These are phyloP conservation scores for Aspergillus costaricaensis DNA, from an alignment of 2,329 filamentous ascomycete species.

Conservation along the genomic window DNA sequence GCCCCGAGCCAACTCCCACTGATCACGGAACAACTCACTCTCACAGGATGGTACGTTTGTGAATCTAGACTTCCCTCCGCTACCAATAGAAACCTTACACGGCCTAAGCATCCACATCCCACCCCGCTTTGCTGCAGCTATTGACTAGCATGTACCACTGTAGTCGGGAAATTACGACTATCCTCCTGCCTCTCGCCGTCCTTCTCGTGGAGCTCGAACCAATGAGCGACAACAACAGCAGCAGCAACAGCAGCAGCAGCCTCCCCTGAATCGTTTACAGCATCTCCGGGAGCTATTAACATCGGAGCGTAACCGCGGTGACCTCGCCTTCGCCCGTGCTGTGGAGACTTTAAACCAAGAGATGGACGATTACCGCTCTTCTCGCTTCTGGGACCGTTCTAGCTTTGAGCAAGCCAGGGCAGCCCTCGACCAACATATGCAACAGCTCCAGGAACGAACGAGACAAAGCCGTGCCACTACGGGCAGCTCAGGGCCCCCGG, in stretches of 20 bases:
- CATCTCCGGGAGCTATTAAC: slow-evolving; percentile 43
- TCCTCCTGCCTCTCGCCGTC: slow-evolving; percentile 41
- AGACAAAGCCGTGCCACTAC: slow-evolving; percentile 19
- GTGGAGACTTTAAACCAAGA: slow-evolving; percentile 45
- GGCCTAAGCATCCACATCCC: background rate
- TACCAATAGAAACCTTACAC: background rate
- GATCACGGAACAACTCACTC: slow-evolving; percentile 1
- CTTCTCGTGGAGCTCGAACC: slow-evolving; percentile 25
- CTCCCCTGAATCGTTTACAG: slow-evolving; percentile 33
- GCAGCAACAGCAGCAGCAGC: slow-evolving; percentile 9
- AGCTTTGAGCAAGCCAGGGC: slow-evolving; percentile 30
- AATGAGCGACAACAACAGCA: slow-evolving; percentile 25
- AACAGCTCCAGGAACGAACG: slow-evolving; percentile 21
- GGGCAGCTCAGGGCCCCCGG: slow-evolving; percentile 14
- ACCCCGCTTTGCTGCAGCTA: slow-evolving; percentile 13
- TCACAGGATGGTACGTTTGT: slow-evolving; percentile 23
- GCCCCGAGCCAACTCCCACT: slow-evolving; percentile 6
- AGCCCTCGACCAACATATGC: slow-evolving; percentile 29
- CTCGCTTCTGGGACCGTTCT: slow-evolving; percentile 27
- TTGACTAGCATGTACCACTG: slow-evolving; percentile 22
- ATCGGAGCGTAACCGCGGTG: slow-evolving; percentile 37
- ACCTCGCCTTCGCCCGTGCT: slow-evolving; percentile 33
- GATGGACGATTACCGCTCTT: slow-evolving; percentile 34
- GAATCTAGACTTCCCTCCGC: background rate
- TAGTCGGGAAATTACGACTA: slow-evolving; percentile 49